Conservation (phyloP, 2,329 filamentous ascomycete genomes). For the Juglanconis oblonga region DNA sequence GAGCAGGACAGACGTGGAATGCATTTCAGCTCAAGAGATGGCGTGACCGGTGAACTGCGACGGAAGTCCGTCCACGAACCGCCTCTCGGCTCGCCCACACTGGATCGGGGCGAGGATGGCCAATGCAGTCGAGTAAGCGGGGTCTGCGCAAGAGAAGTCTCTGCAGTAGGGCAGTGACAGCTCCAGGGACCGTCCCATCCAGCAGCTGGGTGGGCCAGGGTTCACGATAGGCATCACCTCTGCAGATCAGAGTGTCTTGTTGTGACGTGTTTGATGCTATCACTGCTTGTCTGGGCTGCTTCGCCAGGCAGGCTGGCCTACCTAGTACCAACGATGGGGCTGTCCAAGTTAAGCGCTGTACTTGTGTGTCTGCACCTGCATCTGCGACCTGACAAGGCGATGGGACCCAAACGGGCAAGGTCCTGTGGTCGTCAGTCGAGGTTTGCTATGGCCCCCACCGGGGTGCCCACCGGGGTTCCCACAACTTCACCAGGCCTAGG, state of each 20-base stretch:
- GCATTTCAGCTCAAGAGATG: background rate
- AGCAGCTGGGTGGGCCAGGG: no score
- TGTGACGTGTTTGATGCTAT: background rate
- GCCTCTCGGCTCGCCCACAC: background rate
- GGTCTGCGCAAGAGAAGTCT: no score
- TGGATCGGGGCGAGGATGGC: background rate
- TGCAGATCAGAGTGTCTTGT: background rate
- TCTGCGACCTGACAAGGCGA: background rate
- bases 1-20: background rate
- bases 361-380: background rate
- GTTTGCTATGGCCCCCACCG: background rate
- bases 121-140: background rate
- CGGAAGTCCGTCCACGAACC: background rate
- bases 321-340: no score
- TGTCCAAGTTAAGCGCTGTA: constrained; percentile 8
- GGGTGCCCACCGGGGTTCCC: background rate
- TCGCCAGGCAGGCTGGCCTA: no score
- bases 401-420: background rate
- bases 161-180: no score
- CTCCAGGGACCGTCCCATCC: no score
- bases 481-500: background rate
- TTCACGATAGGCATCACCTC: no score
- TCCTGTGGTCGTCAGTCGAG: background rate
- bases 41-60: background rate
- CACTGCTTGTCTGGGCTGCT: background rate